These are phyloP conservation scores for Tinospora cordifolia DNA, from an alignment of 164 flowering plant genomes.

Conservation along the genomic window DNA sequence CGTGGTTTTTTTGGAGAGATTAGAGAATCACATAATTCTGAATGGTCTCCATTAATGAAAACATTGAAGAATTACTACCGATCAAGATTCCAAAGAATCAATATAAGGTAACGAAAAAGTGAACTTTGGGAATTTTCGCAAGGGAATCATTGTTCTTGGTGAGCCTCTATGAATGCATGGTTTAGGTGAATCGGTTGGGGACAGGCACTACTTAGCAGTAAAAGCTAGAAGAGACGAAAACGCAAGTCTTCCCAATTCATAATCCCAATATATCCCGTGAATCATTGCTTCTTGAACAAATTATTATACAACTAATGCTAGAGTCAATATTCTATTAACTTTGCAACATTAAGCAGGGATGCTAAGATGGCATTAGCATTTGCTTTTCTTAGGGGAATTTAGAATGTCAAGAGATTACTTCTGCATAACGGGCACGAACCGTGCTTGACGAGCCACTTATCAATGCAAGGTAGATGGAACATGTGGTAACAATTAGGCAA, in stretches of 20 bases:
- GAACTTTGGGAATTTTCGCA: neutral
- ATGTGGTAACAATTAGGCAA: slow-evolving; percentile 82
- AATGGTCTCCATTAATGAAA: no score
- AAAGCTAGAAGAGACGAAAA: neutral
- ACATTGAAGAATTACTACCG: no score
- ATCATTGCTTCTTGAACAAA: neutral
- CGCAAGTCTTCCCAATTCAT: neutral
- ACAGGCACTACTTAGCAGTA: neutral
- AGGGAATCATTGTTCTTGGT: neutral
- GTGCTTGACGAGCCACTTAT: slow-evolving; percentile 63
- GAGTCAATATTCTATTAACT: neutral
- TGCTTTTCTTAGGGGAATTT: neutral
- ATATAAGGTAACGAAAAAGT: no score
- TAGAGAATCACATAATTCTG: no score
- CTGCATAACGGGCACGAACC: slow-evolving; percentile 78
- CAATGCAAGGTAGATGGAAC: slow-evolving; percentile 84
- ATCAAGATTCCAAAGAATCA: no score
- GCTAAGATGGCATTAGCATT: neutral
- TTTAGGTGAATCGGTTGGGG: neutral
- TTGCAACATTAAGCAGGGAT: neutral
- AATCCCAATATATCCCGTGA: no score
- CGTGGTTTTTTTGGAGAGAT: no score
- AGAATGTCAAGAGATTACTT: slow-evolving; percentile 47
- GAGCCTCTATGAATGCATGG: neutral
- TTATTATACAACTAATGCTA: no score